Conservation (phyloP, 352 stramenopile species). For the Pythium aristosporum region DNA sequence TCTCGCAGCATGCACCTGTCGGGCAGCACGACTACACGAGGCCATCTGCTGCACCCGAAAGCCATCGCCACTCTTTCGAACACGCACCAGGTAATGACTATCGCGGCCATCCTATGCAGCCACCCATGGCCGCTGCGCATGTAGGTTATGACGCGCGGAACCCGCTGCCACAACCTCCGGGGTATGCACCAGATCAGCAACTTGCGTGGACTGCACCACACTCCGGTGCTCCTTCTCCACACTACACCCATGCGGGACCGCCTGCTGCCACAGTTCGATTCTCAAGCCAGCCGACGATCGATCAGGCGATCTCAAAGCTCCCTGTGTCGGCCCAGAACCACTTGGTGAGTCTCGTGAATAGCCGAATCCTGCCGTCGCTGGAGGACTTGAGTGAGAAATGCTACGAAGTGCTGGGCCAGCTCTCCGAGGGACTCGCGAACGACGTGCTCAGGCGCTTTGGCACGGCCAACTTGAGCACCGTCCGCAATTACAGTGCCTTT, state of each 20-base stretch:
- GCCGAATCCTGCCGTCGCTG: conserved; percentile 52
- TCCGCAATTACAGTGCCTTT: conserved; percentile 82
- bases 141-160: conserved; percentile 12
- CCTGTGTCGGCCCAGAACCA: conserved; percentile 69
- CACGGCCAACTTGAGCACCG: conserved; percentile 61
- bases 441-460: conserved; percentile 76
- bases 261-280: conserved; percentile 20
- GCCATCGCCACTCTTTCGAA: conserved; percentile 1
- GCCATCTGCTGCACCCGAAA: background rate
- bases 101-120: conserved; percentile 3
- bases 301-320: conserved; percentile 34
- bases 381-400: conserved; percentile 80
- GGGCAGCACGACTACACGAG: conserved; percentile 5
- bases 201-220: conserved; percentile 11
- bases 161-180: background rate
- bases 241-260: background rate
- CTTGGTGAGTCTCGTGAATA: conserved; percentile 57
- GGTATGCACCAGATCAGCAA: background rate
- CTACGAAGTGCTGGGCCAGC: conserved; percentile 76
- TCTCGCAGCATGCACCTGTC: conserved; percentile 2
- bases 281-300: conserved; percentile 26
- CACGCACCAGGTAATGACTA: conserved; percentile 19
- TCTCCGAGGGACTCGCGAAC: conserved; percentile 72
- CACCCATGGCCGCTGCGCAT: background rate
- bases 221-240: background rate